Evolutionary conservation across 257 asterid species (phyloP), one percentile per base, ranked within the genome.

Genomic region (Fraxinus quadrangulata): DNA sequence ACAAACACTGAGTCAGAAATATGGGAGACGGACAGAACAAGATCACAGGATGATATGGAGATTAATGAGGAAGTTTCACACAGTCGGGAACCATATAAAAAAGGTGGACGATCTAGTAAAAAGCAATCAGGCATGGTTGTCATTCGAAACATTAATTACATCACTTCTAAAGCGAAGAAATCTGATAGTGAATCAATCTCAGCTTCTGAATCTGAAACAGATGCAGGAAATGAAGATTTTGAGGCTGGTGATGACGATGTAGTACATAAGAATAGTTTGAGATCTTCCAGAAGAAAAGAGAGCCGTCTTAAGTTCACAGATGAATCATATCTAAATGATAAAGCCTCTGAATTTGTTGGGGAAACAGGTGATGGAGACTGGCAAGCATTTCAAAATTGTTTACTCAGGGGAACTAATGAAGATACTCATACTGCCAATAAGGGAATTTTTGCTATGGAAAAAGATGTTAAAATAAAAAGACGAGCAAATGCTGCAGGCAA

Each of bases 301-400:
- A 84, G 84, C 80, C 78, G 75, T 73, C 61, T 83, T 66, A 83
- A 79, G 79, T 72, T 85, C 68, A 81, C 26, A 40, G 86, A 74
- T 80, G 87, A 80, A 78, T 80, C 81, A 78, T 74, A 78, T 77
- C 75, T 79, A 65, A 49, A 75, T 76, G 84, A 81, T 71, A 83
- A 26, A 11, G 90, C 78, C 51, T 71, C 89, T 79, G 37, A 67
- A 70, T 33, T 65, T 78, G 95, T 85, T 79, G 88, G 85, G 81
- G 93, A 87, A 76, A 78, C 84, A 23, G 36, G 34, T 67, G 96
- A 87, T 81, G 84, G 89, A 28, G 88, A 90, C 81, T 93, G 99
- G 99, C 89, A 85, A 81, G 99, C 97, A 78, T 95, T 95, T 81
- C 98, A 95, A 85, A 86, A 86, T 86, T 89, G 96, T 87, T 85